Conservation (phyloP, 2,329 filamentous ascomycete species). For the Sclerotinia spermophila region DNA sequence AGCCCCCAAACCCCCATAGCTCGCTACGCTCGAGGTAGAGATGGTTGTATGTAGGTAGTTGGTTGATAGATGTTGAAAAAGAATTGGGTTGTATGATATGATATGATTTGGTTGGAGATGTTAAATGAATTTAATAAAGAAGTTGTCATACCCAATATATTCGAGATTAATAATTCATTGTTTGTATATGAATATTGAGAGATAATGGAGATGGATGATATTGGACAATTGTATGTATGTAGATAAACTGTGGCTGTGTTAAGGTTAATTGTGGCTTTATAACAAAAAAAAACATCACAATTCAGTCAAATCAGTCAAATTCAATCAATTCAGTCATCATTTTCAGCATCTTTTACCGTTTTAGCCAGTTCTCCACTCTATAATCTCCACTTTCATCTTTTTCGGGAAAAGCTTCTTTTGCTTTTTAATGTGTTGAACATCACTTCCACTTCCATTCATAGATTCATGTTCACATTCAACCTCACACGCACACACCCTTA, state of each 20-base stretch:
- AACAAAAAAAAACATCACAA: neutral
- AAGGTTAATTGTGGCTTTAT: neutral
- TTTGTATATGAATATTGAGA: neutral
- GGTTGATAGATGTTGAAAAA: neutral
- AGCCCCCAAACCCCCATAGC: neutral
- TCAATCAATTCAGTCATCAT: neutral
- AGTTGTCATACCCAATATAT: neutral
- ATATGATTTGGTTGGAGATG: neutral
- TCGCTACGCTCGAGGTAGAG: neutral
- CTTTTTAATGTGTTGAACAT: neutral
- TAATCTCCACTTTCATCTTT: neutral
- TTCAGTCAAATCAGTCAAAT: neutral
- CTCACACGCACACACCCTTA: too few species aligned
- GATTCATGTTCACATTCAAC: too few species aligned
- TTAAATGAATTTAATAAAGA: neutral
- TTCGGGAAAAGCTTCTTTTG: slow-evolving; percentile 12
- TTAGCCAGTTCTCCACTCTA: neutral
- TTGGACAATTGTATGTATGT: neutral
- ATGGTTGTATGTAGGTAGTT: neutral
- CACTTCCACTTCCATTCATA: too few species aligned
- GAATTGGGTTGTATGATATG: neutral
- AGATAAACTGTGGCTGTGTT: neutral
- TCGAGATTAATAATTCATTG: neutral
- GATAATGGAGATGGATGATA: neutral
- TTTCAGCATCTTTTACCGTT: neutral